Percentiles rank a stretch among this genome's conserved stretches.
Conservation (phyloP, 1,139 yeast species). For the Barnettozyma hawaiiensis region DNA sequence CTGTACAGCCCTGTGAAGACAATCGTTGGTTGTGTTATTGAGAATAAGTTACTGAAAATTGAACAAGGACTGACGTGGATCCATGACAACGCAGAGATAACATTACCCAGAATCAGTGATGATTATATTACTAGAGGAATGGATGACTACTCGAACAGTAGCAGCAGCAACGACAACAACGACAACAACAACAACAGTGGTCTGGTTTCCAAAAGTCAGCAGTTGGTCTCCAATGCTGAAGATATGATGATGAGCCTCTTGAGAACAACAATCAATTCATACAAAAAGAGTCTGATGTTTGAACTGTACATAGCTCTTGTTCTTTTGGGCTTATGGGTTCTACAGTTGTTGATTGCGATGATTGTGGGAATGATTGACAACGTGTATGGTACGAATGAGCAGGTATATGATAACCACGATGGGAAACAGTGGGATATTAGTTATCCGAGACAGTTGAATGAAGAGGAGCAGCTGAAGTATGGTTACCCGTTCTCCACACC, state of each 20-base stretch:
- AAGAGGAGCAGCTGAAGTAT: slow-evolving; percentile 9
- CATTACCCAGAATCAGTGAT: slow-evolving; percentile 48
- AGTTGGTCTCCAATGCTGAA: slow-evolving; percentile 21
- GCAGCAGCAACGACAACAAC: background rate
- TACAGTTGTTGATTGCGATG: slow-evolving; percentile 40
- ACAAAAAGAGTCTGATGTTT: slow-evolving; percentile 32
- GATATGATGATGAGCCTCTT: slow-evolving; percentile 27
- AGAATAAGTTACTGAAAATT: slow-evolving; percentile 58
- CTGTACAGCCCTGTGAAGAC: slow-evolving; percentile 56
- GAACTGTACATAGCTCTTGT: slow-evolving; percentile 44
- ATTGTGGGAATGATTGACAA: slow-evolving; percentile 19
- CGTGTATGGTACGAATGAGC: background rate
- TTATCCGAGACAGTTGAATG: slow-evolving; percentile 10
- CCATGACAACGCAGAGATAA: slow-evolving; percentile 52
- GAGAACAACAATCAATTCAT: slow-evolving; percentile 28
- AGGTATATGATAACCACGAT: background rate
- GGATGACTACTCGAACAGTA: background rate
- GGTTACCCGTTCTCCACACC: slow-evolving; percentile 13
- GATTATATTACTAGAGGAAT: slow-evolving; percentile 26
- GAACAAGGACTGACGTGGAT: slow-evolving; percentile 80
- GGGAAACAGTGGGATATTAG: slow-evolving; percentile 6
- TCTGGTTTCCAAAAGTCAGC: slow-evolving; percentile 12
- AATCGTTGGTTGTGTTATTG: slow-evolving; percentile 74
- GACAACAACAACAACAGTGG: background rate
- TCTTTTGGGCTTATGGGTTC: slow-evolving; percentile 43